Base-by-base conservation (phyloP, 495 filamentous ascomycete genomes). In the Penicillium ochrochloron region DNA sequence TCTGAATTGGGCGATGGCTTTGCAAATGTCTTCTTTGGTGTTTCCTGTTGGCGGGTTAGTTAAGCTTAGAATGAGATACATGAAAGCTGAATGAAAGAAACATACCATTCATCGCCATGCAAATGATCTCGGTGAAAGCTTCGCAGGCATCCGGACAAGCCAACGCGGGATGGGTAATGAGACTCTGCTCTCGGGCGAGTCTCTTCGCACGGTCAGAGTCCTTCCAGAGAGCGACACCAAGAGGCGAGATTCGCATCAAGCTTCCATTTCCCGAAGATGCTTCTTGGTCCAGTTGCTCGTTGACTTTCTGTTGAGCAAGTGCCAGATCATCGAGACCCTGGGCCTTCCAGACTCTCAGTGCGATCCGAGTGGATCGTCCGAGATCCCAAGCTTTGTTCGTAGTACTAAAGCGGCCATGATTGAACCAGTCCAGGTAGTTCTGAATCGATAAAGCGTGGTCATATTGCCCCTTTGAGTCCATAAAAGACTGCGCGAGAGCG, bases 181-280 rank as follows among this genome's bases (percentile, higher is more conserved):
- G 33, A 35, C 72, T 72, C n/a, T 75, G 71, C 21, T 55, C 52
- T 11, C 67, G 66, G 8, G 79, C 78, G 9, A 69, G 37, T 11
- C 70, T 31, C 27, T 61, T 60, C 10, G 79, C 80, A 1, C 61
- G 54, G 10, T 29, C 10, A 14, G 59, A 10, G 57, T 71, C 63
- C 0, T 52, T 51, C 66, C 74, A 79, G 23, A 68, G 72, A 1
- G 64, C 66, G 5, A 83, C 61, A 4, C 71, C 71, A 10, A 84
- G 64, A 0, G 80, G 77, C 0, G 76, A 65, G 34, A 81, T 76
- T 15, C 82, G 67, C 81, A 84, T 84, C 52, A 84, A 65, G 41
- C 73, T 77, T 14, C 82, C 82, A 57, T 84, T 84, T 0, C 82
- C 82, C 2, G 76, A 79, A 0, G 51, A 29, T 1, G 52, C 37